Conservation (phyloP, 306 rosid species). For the Fragaria ananassa region DNA sequence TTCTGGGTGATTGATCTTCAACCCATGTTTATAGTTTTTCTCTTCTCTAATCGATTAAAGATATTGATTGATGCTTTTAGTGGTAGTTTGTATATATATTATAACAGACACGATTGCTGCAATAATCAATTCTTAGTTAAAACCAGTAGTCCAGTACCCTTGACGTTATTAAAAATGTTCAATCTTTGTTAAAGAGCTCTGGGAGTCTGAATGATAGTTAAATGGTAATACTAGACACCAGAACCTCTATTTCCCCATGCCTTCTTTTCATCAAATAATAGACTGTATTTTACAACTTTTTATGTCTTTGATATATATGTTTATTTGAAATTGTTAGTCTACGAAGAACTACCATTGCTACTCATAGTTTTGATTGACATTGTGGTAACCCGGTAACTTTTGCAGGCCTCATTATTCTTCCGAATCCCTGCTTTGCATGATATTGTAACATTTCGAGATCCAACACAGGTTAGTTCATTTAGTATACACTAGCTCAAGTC, state of each 20-base stretch:
- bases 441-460: constrained; percentile 69
- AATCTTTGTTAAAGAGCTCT: background rate
- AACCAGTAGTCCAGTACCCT: background rate
- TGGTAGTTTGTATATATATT: background rate
- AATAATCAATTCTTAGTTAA: background rate
- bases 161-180: background rate
- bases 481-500: constrained; percentile 21
- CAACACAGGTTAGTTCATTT: constrained; percentile 63
- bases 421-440: constrained; percentile 65
- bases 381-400: constrained; percentile 17
- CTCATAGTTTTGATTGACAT: constrained; percentile 20
- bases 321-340: background rate
- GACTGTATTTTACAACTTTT: background rate
- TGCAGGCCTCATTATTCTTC: constrained; percentile 69
- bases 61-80: too few species aligned
- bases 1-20: too few species aligned
- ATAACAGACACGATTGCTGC: background rate
- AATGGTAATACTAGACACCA: background rate
- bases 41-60: too few species aligned
- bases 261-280: background rate
- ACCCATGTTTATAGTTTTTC: too few species aligned
- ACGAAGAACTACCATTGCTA: background rate
- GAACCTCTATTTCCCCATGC: background rate
- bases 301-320: background rate
- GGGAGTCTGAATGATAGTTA: background rate